Evolutionary conservation across 768 basidiomycete species (phyloP).

Genomic region (Termitomyces sp.): DNA sequence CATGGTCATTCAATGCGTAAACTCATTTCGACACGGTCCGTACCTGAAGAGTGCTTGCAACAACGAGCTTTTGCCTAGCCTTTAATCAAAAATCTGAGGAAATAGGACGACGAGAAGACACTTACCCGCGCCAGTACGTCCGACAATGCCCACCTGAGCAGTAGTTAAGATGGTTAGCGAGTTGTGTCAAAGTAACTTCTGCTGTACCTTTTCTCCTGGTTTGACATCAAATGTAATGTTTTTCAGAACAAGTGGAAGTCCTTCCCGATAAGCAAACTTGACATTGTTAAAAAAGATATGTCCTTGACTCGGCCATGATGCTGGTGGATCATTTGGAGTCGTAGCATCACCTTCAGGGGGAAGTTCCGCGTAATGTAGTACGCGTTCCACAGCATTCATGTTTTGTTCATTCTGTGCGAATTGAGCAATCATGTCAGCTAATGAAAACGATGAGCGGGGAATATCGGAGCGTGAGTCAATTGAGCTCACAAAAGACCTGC

Average conservation of each 20-base stretch:
- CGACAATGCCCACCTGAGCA: slow-evolving; percentile 43
- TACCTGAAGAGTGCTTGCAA: slow-evolving; percentile 57
- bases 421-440: slow-evolving; percentile 52
- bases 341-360: slow-evolving; percentile 47
- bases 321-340: slow-evolving; percentile 43
- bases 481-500: slow-evolving; percentile 42
- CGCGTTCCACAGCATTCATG: slow-evolving; percentile 72
- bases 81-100: neutral
- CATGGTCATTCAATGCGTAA: neutral
- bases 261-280: slow-evolving; percentile 54
- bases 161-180: neutral
- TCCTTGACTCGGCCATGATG: slow-evolving; percentile 51
- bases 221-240: slow-evolving; percentile 53
- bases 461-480: neutral
- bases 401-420: slow-evolving; percentile 65
- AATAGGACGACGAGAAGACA: neutral
- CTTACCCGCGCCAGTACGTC: slow-evolving; percentile 45
- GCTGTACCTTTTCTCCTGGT: slow-evolving; percentile 61
- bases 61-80: slow-evolving; percentile 53
- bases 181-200: neutral
- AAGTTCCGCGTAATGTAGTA: slow-evolving; percentile 65
- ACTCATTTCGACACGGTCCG: neutral
- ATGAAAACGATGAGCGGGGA: slow-evolving; percentile 3
- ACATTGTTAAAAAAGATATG: slow-evolving; percentile 55
- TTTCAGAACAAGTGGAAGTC: slow-evolving; percentile 64